Evolutionary conservation across 225 moss, liverwort and hornwort genomes (phyloP).

Genomic region (Marchantia polymorpha): DNA sequence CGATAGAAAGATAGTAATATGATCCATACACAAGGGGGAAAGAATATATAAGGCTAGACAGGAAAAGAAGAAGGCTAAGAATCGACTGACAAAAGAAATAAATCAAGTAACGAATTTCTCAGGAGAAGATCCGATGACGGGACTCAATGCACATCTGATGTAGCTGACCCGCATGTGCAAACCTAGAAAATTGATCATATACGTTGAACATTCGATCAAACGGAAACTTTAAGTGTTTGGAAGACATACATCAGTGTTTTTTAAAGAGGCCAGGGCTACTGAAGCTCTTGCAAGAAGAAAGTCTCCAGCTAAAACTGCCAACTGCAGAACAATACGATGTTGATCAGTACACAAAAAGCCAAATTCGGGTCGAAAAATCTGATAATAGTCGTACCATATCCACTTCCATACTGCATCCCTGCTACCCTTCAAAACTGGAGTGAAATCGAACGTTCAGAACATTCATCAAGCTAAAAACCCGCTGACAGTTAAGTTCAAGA

Average conservation of each 20-base stretch:
- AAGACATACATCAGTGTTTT: slow-evolving; percentile 60
- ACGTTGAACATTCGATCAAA: not conserved
- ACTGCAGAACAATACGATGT: slow-evolving; percentile 34
- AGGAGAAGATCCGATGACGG: too few relatives aligned
- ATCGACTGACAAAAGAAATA: too few relatives aligned
- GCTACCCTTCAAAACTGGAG: not conserved
- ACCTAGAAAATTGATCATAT: not conserved
- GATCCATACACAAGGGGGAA: not conserved
- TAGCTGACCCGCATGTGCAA: not conserved
- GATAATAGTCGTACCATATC: not conserved
- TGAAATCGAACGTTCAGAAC: not conserved
- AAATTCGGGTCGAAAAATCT: not conserved
- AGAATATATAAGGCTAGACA: not conserved
- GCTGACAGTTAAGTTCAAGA: not conserved
- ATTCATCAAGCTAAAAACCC: not conserved
- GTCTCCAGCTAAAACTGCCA: slow-evolving; percentile 89
- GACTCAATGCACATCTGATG: too few relatives aligned
- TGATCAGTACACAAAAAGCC: not conserved
- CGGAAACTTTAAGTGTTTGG: not conserved
- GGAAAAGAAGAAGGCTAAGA: not conserved
- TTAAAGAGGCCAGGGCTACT: slow-evolving; percentile 59
- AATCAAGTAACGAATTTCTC: too few relatives aligned
- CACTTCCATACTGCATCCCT: not conserved
- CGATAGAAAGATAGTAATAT: not conserved
- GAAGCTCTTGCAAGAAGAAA: slow-evolving; percentile 87